Percentiles rank a stretch among this genome's conserved stretches.
phyloP scores from a whole-genome alignment of 805 yeast genomes.

The Kuraishia floccosa region DNA sequence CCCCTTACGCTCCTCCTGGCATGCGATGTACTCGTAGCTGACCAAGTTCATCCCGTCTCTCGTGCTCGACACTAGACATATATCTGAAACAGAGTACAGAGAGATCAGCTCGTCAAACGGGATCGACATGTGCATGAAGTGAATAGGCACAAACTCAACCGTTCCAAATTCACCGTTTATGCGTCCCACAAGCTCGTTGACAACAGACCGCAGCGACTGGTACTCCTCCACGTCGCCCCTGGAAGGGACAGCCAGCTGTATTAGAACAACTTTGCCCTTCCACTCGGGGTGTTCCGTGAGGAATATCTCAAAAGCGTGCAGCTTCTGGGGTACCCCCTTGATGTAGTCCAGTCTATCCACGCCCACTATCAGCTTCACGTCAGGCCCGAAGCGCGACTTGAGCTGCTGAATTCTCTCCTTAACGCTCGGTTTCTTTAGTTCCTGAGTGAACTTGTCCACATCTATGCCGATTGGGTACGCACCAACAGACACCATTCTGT shows the following conservation, averaged over 20 bases:
- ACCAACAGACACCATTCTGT: slow-evolving; percentile 74
- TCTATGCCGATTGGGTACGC: slow-evolving; percentile 99
- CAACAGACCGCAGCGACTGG: slow-evolving; percentile 85
- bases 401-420: slow-evolving; percentile 53
- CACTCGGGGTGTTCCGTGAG: slow-evolving; percentile 91
- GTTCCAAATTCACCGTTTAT: slow-evolving; percentile 96
- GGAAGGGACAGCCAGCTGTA: slow-evolving; percentile 96
- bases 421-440: slow-evolving; percentile 54
- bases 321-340: slow-evolving; percentile 95
- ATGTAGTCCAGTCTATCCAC: slow-evolving; percentile 95
- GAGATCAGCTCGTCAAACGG: slow-evolving; percentile 89
- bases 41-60: slow-evolving; percentile 99
- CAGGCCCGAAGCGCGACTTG: slow-evolving; percentile 51
- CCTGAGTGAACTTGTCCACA: slow-evolving; percentile 80
- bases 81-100: slow-evolving; percentile 76
- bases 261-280: slow-evolving; percentile 93
- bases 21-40: slow-evolving; percentile 91
- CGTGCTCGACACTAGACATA: slow-evolving; percentile 86
- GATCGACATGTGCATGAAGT: slow-evolving; percentile 86
- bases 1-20: slow-evolving; percentile 76
- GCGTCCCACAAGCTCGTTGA: slow-evolving; percentile 92
- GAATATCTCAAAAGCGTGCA: slow-evolving; percentile 93
- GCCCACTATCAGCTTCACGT: slow-evolving; percentile 83
- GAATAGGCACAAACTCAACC: slow-evolving; percentile 95
- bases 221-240: slow-evolving; percentile 98